Evolutionary conservation across 2,329 filamentous ascomycete species (phyloP), one percentile per base, ranked within the genome.

Genomic region (Myotisia sp.): DNA sequence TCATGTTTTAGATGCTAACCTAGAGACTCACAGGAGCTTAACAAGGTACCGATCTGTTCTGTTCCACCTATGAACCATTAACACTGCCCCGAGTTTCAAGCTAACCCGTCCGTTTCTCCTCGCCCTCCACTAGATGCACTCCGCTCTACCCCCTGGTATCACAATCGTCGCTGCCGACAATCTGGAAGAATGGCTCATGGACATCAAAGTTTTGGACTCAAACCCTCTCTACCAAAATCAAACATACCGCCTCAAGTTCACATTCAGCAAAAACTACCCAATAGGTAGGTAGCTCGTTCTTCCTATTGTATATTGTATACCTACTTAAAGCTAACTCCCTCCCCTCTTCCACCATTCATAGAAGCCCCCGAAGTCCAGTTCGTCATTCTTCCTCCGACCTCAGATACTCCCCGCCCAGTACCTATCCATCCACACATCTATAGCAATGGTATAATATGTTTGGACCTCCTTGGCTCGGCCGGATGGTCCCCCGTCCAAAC

Each of bases 401-500:
- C 55, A 20, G 47, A 51, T 5, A 54, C 60, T 1, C 55, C 58
- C 26, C 68, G 70, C 26, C 62, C 67, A 2, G 86, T 98, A 48
- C 90, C 90, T 1, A 86, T 93, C 56, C 90, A 98, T 51, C 90
- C 90, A 3, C 90, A 98, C 62, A 82, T 98, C 58, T 98, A 98
- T 64, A 90, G 81, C 47, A 98, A 98, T 58, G 90, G 90, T 47
- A 93, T 95, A 56, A 98, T 98, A 53, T 98, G 90, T 51, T 78
- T 98, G 31, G 90, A 98, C 49, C 71, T 98, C 1, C 74, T 98
- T 6, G 84, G 84, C 34, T 67, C 71, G 6, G 77, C 84, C 43
- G 90, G 90, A 37, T 98, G 90, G 90, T 90, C 80, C 30, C 90
- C 90, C 0, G 87, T 98, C 0, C 90, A 98, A 54, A 94, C 87